Conservation (phyloP, 495 filamentous ascomycete genomes). For the Letharia columbiana region DNA sequence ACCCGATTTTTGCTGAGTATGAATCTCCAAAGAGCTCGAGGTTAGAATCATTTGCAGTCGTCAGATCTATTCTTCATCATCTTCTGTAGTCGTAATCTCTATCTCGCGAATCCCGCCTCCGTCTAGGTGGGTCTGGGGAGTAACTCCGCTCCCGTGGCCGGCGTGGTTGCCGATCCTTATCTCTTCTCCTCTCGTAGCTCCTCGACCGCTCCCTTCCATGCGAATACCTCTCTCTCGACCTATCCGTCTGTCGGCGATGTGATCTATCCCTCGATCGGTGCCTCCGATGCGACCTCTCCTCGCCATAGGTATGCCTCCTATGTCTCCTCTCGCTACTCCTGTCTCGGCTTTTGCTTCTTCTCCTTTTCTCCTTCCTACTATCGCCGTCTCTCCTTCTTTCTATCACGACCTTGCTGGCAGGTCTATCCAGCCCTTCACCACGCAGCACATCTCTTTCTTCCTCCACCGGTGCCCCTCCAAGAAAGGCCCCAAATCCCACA, state of each 20-base stretch:
- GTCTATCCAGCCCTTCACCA: slow-evolving; percentile 24
- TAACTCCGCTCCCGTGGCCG: slow-evolving; percentile 28
- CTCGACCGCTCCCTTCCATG: slow-evolving; percentile 29
- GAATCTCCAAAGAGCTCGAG: too few relatives aligned
- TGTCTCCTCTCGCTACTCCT: slow-evolving; percentile 34
- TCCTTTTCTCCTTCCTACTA: slow-evolving; percentile 12
- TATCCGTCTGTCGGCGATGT: slow-evolving; percentile 24
- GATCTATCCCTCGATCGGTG: slow-evolving; percentile 29
- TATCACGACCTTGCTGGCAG: slow-evolving; percentile 10
- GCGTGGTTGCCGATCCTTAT: slow-evolving; percentile 25
- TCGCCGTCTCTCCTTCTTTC: slow-evolving; percentile 13
- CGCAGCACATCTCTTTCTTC: slow-evolving; percentile 45
- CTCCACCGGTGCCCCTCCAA: slow-evolving; percentile 24
- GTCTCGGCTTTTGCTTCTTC: slow-evolving; percentile 24
- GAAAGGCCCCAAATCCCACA: slow-evolving; percentile 19
- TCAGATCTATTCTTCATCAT: background rate
- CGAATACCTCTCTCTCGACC: slow-evolving; percentile 29
- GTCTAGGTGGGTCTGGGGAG: slow-evolving; percentile 26
- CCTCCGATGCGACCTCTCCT: slow-evolving; percentile 30
- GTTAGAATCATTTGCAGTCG: too few relatives aligned
- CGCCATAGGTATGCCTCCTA: slow-evolving; percentile 33
- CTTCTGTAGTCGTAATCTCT: slow-evolving; percentile 6
- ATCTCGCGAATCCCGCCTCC: slow-evolving; percentile 13
- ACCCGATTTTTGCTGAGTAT: too few relatives aligned
- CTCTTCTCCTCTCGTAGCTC: slow-evolving; percentile 29